Evolutionary conservation across 2,329 filamentous ascomycete species (phyloP).

Genomic region (Lasiodiplodia hormozganensis): DNA sequence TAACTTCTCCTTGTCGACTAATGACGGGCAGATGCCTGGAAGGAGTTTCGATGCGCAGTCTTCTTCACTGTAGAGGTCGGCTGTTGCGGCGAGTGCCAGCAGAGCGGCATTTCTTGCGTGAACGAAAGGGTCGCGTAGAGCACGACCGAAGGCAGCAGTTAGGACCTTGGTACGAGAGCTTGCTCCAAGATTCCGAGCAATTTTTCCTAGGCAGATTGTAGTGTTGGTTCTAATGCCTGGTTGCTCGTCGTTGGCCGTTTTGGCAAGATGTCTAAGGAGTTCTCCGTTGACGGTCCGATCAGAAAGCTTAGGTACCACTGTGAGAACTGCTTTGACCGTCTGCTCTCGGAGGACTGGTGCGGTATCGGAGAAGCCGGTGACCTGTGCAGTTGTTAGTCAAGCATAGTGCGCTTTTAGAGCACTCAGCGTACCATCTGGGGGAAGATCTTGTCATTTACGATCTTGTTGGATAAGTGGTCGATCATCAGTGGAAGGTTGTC

Average conservation of each 20-base stretch:
- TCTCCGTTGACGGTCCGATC: slow-evolving; percentile 95
- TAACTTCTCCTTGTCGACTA: slow-evolving; percentile 91
- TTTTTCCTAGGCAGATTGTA: slow-evolving; percentile 95
- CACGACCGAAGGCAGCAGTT: slow-evolving; percentile 87
- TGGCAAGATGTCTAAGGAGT: slow-evolving; percentile 86
- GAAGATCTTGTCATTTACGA: slow-evolving; percentile 96
- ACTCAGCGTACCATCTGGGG: slow-evolving; percentile 75
- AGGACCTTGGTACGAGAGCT: slow-evolving; percentile 85
- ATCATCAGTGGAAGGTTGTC: slow-evolving; percentile 92
- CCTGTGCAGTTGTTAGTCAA: slow-evolving; percentile 55
- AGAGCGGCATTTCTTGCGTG: slow-evolving; percentile 91
- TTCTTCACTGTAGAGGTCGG: slow-evolving; percentile 86
- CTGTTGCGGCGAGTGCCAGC: slow-evolving; percentile 83
- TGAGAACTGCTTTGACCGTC: slow-evolving; percentile 91
- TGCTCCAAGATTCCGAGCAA: slow-evolving; percentile 83
- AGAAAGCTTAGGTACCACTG: slow-evolving; percentile 85
- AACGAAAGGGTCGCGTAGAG: slow-evolving; percentile 90
- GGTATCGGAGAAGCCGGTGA: slow-evolving; percentile 92
- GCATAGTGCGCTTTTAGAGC: neutral
- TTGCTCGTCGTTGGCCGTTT: slow-evolving; percentile 96
- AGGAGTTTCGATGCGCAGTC: slow-evolving; percentile 86
- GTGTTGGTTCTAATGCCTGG: slow-evolving; percentile 97
- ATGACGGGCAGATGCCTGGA: slow-evolving; percentile 79
- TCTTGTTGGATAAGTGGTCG: slow-evolving; percentile 83
- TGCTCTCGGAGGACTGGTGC: slow-evolving; percentile 93